These are phyloP conservation scores for Rhizopogon rudus DNA, from an alignment of 768 basidiomycete genomes.

Conservation along the genomic window DNA sequence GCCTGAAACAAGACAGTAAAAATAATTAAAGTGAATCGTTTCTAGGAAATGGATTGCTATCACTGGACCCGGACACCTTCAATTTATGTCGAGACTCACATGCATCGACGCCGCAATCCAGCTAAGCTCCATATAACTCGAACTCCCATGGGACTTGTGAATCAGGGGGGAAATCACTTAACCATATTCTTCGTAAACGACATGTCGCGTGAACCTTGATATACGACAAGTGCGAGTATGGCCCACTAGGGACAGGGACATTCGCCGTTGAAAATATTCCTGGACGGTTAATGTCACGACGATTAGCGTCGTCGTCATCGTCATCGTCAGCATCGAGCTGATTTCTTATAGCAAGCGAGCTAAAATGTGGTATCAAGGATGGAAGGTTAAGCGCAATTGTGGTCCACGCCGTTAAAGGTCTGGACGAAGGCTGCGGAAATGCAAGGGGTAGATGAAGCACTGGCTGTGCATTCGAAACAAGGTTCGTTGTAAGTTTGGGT, in stretches of 20 bases:
- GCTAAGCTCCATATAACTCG: constrained; percentile 50
- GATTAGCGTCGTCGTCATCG: constrained; percentile 14
- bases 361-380: constrained; percentile 55
- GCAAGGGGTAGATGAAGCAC: constrained; percentile 68
- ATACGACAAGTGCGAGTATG: constrained; percentile 64
- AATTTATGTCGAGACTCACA: neutral
- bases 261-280: constrained; percentile 11
- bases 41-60: neutral
- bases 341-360: constrained; percentile 35
- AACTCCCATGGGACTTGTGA: constrained; percentile 73
- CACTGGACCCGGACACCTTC: neutral
- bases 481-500: constrained; percentile 39
- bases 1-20: neutral
- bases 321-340: constrained; percentile 16
- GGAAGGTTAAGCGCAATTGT: constrained; percentile 61
- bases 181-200: constrained; percentile 73
- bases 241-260: constrained; percentile 40
- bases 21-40: neutral
- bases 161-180: constrained; percentile 49
- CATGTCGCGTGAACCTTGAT: constrained; percentile 77
- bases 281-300: neutral
- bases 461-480: constrained; percentile 36
- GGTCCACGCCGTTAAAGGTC: constrained; percentile 63
- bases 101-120: neutral
- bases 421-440: constrained; percentile 53